phyloP scores from a whole-genome alignment of 148 eudicot species.

The Tetragonia tetragonoides region DNA sequence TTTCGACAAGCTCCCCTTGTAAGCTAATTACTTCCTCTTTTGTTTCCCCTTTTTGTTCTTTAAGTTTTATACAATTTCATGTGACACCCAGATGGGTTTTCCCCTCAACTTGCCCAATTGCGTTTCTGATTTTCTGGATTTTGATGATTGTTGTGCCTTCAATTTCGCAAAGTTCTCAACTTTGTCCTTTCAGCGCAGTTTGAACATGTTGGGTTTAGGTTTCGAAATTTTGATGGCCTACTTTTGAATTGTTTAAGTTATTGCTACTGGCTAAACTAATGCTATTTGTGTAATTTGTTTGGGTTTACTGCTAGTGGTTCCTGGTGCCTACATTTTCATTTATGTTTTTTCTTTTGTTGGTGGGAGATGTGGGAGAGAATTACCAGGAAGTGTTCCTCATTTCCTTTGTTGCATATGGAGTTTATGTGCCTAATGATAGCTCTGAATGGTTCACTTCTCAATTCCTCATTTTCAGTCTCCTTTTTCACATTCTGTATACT shows the following conservation, averaged over 20 bases:
- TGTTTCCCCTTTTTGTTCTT: slow-evolving; percentile 14
- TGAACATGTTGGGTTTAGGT: background rate
- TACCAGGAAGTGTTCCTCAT: background rate
- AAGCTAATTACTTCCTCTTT: slow-evolving; percentile 22
- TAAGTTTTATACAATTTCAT: slow-evolving; percentile 16
- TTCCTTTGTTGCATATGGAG: background rate
- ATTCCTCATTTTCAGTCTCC: background rate
- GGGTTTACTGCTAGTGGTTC: background rate
- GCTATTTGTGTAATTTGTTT: background rate
- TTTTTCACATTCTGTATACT: background rate
- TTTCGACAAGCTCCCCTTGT: slow-evolving; percentile 86
- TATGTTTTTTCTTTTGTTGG: background rate
- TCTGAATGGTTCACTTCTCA: background rate
- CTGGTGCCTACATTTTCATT: background rate
- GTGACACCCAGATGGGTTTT: slow-evolving; percentile 23
- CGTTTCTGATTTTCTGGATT: background rate
- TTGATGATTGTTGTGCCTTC: background rate
- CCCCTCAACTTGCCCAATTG: slow-evolving; percentile 7
- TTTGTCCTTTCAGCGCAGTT: no score
- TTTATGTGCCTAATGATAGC: background rate
- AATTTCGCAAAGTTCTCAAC: background rate
- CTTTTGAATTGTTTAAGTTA: background rate
- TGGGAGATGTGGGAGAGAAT: background rate
- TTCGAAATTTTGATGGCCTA: background rate
- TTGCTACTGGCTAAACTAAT: background rate